Base-by-base conservation (phyloP, 345 rosid genomes). In the Moricandia moricandioides region DNA sequence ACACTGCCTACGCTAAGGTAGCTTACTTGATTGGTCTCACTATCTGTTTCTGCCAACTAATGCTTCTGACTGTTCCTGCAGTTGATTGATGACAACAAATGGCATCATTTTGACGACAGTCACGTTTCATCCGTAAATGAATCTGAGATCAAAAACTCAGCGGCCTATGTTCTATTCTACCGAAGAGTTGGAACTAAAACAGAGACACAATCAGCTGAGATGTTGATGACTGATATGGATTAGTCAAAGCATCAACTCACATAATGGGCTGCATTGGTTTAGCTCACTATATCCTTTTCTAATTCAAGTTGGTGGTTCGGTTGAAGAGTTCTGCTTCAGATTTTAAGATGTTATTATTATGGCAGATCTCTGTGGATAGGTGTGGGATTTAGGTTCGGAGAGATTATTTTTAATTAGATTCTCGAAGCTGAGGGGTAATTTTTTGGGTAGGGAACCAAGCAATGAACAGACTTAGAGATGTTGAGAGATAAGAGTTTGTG, bases 1-100 rank as follows among this genome's bases (percentile, higher is more conserved):
- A 95, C 78, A 95, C 99, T 63, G 99, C 99, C 27, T 89, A 87
- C 79, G 96, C 98, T 2, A 95, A 95, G 98, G 99, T 92, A 61
- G 78, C 37, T 4, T 4, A 45, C 40, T 67, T 56, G 43, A 69
- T 62, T 37, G 13, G 13, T 56, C 27, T 29, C 34, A 6, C 47
- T 29, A 30, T 62, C 29, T 69, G 24, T 21, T 21, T 21, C 24
- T 21, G 24, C 24, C 24, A 21, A 21, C 24, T 21, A 21, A 21
- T 21, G 24, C 24, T 21, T 21, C 24, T 21, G 21, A 30, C 7
- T 77, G 30, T 72, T 66, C 37, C 27, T 79, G 85, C 88, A 95
- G 99, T 83, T 92, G 86, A 81, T 92, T 60, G 97, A 92, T 65
- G 97, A 91, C 57, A 83, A 87, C 80, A 89, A 87, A 81, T 95